Base-by-base conservation (phyloP, 768 basidiomycete species). In the Rhodotorula taiwanensis region DNA sequence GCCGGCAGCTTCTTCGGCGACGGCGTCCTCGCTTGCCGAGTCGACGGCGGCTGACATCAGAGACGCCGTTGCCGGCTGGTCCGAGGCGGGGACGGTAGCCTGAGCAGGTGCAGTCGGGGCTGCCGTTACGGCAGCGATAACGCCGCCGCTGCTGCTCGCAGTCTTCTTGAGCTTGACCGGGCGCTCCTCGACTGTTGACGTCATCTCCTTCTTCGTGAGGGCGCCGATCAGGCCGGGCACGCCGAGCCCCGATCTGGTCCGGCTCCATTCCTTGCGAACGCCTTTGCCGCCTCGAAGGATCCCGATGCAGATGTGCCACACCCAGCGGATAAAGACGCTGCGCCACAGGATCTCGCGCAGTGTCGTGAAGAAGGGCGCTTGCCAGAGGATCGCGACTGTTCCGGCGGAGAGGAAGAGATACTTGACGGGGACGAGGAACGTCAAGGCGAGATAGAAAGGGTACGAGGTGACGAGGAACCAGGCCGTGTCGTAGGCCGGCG, bases 401-500 rank as follows among this genome's bases (percentile, higher is more conserved):
- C 70, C 70, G 23, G 52, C 21, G 42, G 64, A 13, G 48, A 72
- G 71, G 50, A 71, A 60, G 20, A 74, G 53, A 57, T 62, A 55
- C 11, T 60, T 53, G 13, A 72, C 49, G 5, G 73, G 68, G 39
- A 72, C 47, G 43, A 70, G 44, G 44, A 52, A 67, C 0, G 69
- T 70, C 14, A 70, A 23, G 58, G 62, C 23, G 36, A 73, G 71
- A 41, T 69, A 72, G 52, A 68, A 54, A 13, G 73, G 73, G 55
- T 73, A 73, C n/a, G 71, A 72, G 1, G 72, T 71, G 27, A 74
- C 11, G 50, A 71, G 66, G 47, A 74, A 55, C 56, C 64, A 55
- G 30, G 70, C 58, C 15, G 72, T 69, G 36, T 62, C 51, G 48
- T 67, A 69, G 18, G 72, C 67, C 1, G 66, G 58, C 2, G 58